These are phyloP conservation scores for Leishmania gerbilli DNA, from an alignment of 208 protist genomes.

Conservation along the genomic window DNA sequence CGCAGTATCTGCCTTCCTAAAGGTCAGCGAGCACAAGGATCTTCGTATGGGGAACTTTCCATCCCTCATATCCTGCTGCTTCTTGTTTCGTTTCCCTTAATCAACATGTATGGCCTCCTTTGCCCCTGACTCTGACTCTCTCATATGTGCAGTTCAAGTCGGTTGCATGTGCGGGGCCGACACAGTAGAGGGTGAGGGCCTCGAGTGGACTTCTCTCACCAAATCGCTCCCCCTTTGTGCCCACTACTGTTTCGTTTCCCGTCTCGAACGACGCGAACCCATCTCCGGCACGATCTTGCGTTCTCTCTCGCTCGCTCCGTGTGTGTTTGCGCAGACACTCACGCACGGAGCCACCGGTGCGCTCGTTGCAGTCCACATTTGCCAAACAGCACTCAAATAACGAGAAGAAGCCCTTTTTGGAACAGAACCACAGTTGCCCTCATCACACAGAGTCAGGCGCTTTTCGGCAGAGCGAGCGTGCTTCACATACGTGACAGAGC, in stretches of 20 bases:
- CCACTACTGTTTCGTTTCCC: background rate
- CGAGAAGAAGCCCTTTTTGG: background rate
- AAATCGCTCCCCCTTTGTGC: too few relatives aligned
- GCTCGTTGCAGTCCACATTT: background rate
- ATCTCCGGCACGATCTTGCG: background rate
- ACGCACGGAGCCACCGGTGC: background rate
- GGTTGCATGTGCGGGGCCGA: background rate
- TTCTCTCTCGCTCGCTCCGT: background rate
- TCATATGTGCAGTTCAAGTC: background rate
- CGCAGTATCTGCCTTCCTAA: background rate
- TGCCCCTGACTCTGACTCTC: background rate
- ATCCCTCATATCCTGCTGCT: background rate
- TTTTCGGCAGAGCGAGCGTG: background rate
- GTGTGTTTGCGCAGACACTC: background rate
- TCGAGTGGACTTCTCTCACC: background rate
- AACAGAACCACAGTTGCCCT: background rate
- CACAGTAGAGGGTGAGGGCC: background rate
- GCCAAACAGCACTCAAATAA: background rate
- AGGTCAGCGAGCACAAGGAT: background rate
- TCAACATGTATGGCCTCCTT: background rate
- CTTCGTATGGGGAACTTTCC: background rate
- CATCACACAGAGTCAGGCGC: background rate
- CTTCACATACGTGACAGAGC: background rate
- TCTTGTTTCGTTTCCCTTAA: background rate
- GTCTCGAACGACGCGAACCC: background rate